Evolutionary conservation across 176 grass and related monocot species (phyloP), one percentile per base, ranked within the genome.

Genomic region (Lolium multiflorum): DNA sequence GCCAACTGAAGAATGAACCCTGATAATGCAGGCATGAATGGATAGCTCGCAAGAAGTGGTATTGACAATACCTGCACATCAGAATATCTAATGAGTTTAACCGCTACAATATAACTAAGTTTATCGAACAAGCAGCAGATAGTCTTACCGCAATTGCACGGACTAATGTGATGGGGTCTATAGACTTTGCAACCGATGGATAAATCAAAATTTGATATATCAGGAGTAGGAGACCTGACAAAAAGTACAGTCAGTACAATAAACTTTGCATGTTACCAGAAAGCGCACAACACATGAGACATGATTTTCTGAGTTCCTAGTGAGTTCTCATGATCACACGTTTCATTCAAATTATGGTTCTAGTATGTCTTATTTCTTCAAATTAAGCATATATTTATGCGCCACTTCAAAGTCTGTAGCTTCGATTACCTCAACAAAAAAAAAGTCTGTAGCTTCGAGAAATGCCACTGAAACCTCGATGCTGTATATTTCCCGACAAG

Each of bases 161-260:
- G 13, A 89, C 54, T 84, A 89, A 86, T 67, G 51, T 83, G 65
- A 98, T 86, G 61, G 92, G 93, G 9, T 94, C 93, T 24, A 88
- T 37, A 11, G 66, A n/a, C 86, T 91, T 98, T 74, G 88, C 96
- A 67, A 94, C 24, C 18, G 48, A 70, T 60, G 96, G 90, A 83
- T 96, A 98, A 54, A 98, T 51, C 77, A 95, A 72, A 75, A 98
- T 75, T 88, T 98, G 96, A 82, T 88, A 98, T 71, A 92, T 24
- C 62, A 98, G 70, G 38, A 98, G 89, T 67, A 89, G 67, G 47
- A 88, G 57, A 74, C 96, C 96, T 95, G 81, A 43, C 26, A 79
- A 89, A 68, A 46, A 55, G 43, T 83, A 65, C 20, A 78, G 74
- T 86, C 57, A 81, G 76, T 82, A 90, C 66, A 72, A 38, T 72